These are phyloP conservation scores for Galium porrigens DNA, from an alignment of 305 asterid species.

Conservation along the genomic window DNA sequence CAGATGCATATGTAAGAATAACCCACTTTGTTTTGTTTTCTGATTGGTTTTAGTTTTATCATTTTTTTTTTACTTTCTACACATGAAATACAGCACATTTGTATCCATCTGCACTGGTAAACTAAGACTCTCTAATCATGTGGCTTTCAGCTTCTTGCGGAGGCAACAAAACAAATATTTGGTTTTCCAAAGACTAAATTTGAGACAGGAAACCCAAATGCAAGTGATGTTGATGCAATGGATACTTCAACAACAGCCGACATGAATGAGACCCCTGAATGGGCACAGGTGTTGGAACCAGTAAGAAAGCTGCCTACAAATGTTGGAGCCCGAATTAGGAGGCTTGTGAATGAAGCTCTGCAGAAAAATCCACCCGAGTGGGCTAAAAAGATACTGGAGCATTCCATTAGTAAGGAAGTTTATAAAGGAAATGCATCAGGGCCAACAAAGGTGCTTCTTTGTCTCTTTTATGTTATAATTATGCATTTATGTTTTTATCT, in stretches of 20 bases:
- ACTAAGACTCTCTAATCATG: slow-evolving; percentile 16
- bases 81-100: not conserved
- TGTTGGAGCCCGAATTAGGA: slow-evolving; percentile 85
- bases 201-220: slow-evolving; percentile 34
- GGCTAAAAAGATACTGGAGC: slow-evolving; percentile 62
- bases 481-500: not conserved
- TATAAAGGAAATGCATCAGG: slow-evolving; percentile 99
- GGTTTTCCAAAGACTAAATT: slow-evolving; percentile 47
- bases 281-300: slow-evolving; percentile 89
- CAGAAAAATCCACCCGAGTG: slow-evolving; percentile 76
- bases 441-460: slow-evolving; percentile 72
- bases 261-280: slow-evolving; percentile 49
- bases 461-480: not conserved
- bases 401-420: slow-evolving; percentile 87
- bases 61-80: not conserved
- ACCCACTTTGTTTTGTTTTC: slow-evolving; percentile 2
- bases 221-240: slow-evolving; percentile 34
- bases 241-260: slow-evolving; percentile 32
- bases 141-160: slow-evolving; percentile 72
- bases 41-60: not conserved
- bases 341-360: slow-evolving; percentile 69
- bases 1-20: slow-evolving; percentile 72
- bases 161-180: slow-evolving; percentile 61
- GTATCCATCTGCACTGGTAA: slow-evolving; percentile 1
- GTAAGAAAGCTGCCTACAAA: slow-evolving; percentile 95